Evolutionary conservation across 192 early-diverging fungal genomes (phyloP).

Genomic region (Coemansia sp.): DNA sequence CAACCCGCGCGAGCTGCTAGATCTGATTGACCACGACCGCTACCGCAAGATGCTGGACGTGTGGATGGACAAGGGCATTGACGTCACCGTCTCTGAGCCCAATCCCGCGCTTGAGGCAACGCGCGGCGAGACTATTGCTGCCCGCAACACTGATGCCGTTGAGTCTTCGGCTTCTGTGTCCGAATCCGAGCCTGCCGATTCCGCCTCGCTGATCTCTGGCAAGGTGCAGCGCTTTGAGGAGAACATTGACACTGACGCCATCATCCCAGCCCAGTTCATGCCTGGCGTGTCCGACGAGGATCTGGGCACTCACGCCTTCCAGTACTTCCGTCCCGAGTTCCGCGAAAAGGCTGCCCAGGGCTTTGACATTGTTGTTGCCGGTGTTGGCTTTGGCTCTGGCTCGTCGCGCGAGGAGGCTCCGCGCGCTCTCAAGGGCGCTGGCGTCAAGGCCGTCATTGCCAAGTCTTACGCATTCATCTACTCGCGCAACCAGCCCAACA

Average conservation of each 20-base stretch:
- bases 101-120: constrained; percentile 57
- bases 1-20: constrained; percentile 67
- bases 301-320: constrained; percentile 69
- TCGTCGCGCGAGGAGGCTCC: constrained; percentile 80
- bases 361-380: constrained; percentile 70
- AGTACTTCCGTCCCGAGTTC: constrained; percentile 76
- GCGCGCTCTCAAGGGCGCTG: constrained; percentile 67
- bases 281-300: constrained; percentile 68
- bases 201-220: constrained; percentile 57
- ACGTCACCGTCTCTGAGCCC: constrained; percentile 65
- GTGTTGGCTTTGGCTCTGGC: constrained; percentile 72
- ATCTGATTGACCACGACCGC: constrained; percentile 62
- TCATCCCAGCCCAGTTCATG: constrained; percentile 79
- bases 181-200: constrained; percentile 20
- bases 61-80: constrained; percentile 65
- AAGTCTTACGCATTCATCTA: constrained; percentile 83
- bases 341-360: constrained; percentile 63
- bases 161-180: neutral
- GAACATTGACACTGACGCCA: constrained; percentile 78
- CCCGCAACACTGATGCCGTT: constrained; percentile 41
- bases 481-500: constrained; percentile 80
- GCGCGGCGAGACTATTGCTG: constrained; percentile 38
- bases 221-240: constrained; percentile 74
- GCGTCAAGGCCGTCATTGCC: constrained; percentile 75
- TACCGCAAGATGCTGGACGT: constrained; percentile 65